Base-by-base conservation (phyloP, 1,284 basidiomycete species). In the Ustilago lituana region DNA sequence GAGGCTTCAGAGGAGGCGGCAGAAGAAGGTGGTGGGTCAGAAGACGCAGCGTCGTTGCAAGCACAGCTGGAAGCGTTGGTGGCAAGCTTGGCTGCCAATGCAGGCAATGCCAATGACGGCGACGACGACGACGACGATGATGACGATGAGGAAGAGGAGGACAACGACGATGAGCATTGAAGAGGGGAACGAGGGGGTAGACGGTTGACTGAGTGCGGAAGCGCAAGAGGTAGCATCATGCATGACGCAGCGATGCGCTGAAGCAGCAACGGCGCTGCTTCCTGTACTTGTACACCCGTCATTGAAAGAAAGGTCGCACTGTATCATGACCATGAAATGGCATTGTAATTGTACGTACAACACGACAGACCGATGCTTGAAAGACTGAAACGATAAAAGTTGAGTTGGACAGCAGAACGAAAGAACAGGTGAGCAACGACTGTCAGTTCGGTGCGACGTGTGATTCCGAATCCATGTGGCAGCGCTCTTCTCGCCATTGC, bases 11-110 rank as follows among this genome's bases (percentile, higher is more conserved):
- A 26, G 27, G 19, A 46, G 24, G n/a, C n/a, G n/a, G 36, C n/a
- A 12, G 31, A 56, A 20, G 60, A 33, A 14, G 53, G 19, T 6
- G 46, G 14, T 8, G 37, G 35, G 6, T 33, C 39, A 31, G 39
- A 50, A 17, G 61, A 58, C 9, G 67, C 59, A 50, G 63, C 45
- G 29, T 45, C 65, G 26, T 46, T 76, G 41, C 72, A 76, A 47
- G 57, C 68, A 15, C 72, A 76, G 36, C 37, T 76, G 27, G 74
- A 76, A 37, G 68, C 72, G 33, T 62, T 76, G 10, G 67, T 76
- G 15, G 74, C 74, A 5, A 72, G 68, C 49, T 65, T 76, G 4
- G 66, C 68, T n/a, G 61, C 61, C 19, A 57, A 61, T 20, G 67
- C 61, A n/a, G 61, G 53, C 33, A 46, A 53, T n/a, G 53, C 33